Evolutionary conservation across 2,329 filamentous ascomycete species (phyloP).

Genomic region (Trichoderma sp.): DNA sequence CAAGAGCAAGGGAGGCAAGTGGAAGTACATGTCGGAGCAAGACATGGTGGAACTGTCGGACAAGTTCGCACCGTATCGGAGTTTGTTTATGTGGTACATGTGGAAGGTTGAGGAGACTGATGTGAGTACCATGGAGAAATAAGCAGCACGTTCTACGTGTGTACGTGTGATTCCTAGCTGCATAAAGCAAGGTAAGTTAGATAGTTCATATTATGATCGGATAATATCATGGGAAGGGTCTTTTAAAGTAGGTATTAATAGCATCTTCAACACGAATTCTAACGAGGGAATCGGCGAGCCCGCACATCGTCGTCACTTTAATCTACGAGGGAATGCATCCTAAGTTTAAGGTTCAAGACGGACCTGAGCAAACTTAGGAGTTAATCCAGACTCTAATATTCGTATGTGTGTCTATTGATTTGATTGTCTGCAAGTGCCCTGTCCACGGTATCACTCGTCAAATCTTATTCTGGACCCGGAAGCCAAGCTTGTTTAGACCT

Average conservation of each 20-base stretch:
- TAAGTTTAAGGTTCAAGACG: not conserved
- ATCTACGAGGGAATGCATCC: not conserved
- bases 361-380: not conserved
- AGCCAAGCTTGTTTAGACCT: not conserved
- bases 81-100: conserved; percentile 98
- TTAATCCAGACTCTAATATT: not conserved
- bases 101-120: conserved; percentile 85
- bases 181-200: not conserved
- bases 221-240: not conserved
- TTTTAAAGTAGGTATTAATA: not conserved
- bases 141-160: not conserved
- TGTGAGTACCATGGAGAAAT: conserved; percentile 58
- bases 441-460: not conserved
- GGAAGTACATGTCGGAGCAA: conserved; percentile 95
- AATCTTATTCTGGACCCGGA: not conserved
- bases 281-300: not conserved
- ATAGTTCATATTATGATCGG: not conserved
- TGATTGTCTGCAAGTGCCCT: not conserved
- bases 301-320: not conserved
- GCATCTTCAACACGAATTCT: not conserved
- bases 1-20: conserved; percentile 81
- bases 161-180: not conserved
- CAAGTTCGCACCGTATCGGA: conserved; percentile 83
- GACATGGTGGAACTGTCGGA: conserved; percentile 86
- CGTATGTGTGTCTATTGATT: not conserved